Conservation (phyloP, 2,329 filamentous ascomycete species). For the Fonsecaea nubica region DNA sequence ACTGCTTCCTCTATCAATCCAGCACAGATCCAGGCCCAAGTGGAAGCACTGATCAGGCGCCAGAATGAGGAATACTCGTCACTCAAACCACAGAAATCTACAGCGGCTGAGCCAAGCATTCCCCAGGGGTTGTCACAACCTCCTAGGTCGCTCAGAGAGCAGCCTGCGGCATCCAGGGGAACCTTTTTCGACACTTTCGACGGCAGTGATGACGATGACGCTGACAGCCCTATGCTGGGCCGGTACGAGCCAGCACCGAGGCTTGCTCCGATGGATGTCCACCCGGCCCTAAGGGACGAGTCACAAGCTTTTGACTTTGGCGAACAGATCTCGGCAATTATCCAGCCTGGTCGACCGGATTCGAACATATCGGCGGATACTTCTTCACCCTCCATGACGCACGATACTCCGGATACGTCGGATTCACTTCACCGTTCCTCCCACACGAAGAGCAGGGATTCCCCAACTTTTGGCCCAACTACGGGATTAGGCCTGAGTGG, state of each 20-base stretch:
- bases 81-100: slow-evolving; percentile 24
- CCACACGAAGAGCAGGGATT: slow-evolving; percentile 59
- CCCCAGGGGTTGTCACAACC: not conserved
- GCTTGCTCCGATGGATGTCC: slow-evolving; percentile 45
- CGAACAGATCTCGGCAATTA: slow-evolving; percentile 13
- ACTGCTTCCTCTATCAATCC: slow-evolving; percentile 31
- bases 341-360: slow-evolving; percentile 13
- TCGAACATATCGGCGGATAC: slow-evolving; percentile 30
- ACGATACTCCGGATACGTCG: slow-evolving; percentile 30
- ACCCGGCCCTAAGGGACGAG: slow-evolving; percentile 48
- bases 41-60: slow-evolving; percentile 38
- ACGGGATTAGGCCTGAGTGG: slow-evolving; percentile 71
- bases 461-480: slow-evolving; percentile 75
- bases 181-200: slow-evolving; percentile 38
- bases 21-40: slow-evolving; percentile 34
- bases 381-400: slow-evolving; percentile 29
- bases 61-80: slow-evolving; percentile 38
- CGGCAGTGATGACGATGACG: slow-evolving; percentile 49
- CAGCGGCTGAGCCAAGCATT: not conserved
- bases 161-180: slow-evolving; percentile 31
- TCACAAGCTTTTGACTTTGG: slow-evolving; percentile 40
- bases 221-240: slow-evolving; percentile 39
- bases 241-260: slow-evolving; percentile 30
- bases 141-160: slow-evolving; percentile 15
- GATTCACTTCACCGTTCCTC: slow-evolving; percentile 31